These are phyloP conservation scores for Calcarisporium arbuscula DNA, from an alignment of 2,329 filamentous ascomycete species.

Conservation along the genomic window DNA sequence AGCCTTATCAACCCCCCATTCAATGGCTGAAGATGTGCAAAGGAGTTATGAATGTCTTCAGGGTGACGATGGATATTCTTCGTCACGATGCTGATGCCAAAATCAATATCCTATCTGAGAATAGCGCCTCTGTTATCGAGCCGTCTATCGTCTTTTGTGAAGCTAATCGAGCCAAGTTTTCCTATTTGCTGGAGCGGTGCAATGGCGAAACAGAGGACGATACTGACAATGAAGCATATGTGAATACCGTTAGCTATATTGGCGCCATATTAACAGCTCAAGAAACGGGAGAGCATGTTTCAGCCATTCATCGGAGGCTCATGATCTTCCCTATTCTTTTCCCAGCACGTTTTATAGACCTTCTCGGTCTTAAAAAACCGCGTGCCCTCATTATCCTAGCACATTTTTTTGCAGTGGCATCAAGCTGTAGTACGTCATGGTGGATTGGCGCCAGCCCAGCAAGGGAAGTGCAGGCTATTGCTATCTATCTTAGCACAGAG, in stretches of 20 bases:
- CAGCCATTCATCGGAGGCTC: slow-evolving; percentile 12
- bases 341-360: slow-evolving; percentile 11
- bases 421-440: slow-evolving; percentile 8
- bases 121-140: slow-evolving; percentile 9
- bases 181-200: slow-evolving; percentile 6
- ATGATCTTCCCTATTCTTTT: slow-evolving; percentile 14
- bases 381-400: slow-evolving; percentile 17
- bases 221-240: slow-evolving; percentile 12
- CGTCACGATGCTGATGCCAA: slow-evolving; percentile 8
- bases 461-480: slow-evolving; percentile 8
- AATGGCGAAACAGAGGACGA: slow-evolving; percentile 6
- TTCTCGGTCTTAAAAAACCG: slow-evolving; percentile 12
- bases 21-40: slow-evolving; percentile 18
- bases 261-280: slow-evolving; percentile 11
- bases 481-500: slow-evolving; percentile 1
- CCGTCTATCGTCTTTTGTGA: slow-evolving; percentile 4
- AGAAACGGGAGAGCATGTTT: slow-evolving; percentile 9
- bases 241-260: slow-evolving; percentile 11
- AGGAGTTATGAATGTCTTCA: slow-evolving; percentile 14
- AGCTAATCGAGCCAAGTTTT: slow-evolving; percentile 6
- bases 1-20: slow-evolving; percentile 15
- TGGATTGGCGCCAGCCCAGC: slow-evolving; percentile 9
- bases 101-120: slow-evolving; percentile 11
- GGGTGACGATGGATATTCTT: slow-evolving; percentile 9
- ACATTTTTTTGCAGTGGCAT: slow-evolving; percentile 16